Base-by-base conservation (phyloP, 169 alveolate genomes). In the Plasmodium sp. region DNA sequence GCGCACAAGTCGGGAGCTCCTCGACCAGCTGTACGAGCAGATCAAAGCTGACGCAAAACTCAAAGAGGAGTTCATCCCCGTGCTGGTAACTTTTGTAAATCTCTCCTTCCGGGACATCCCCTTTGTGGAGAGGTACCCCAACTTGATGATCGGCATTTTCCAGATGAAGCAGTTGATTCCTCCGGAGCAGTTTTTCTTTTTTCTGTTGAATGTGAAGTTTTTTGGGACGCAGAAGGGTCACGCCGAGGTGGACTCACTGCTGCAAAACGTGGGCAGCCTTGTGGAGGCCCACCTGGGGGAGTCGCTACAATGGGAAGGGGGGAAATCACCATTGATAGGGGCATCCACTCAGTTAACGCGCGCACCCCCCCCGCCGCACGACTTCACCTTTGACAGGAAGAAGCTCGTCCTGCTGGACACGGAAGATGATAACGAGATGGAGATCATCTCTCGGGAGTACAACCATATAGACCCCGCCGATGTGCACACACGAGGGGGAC, bases 361-460 rank as follows among this genome's bases (percentile, higher is more conserved):
- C n/a, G n/a, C n/a, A 1, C 62, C 62, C 62, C 1, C 22, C 22
- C 18, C 54, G 34, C n/a, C 72, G 18, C 81, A 88, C 6, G 94
- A 88, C 48, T 88, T 88, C 56, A 79, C 62, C 81, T 88, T 88
- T 39, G 81, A 88, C 45, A 88, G 81, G 33, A 88, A 58, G 51
- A 80, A 62, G 31, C 9, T 88, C 39, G 75, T 80, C 34, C 73
- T 88, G 48, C 73, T 77, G 33, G 94, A 88, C 51, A 88, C 94
- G 18, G 94, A 88, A n/a, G 83, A 88, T 36, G 88, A 88, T 41
- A 48, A 88, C 36, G 94, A 88, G 51, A n/a, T 58, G 62, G 94
- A 88, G 33, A 80, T 88, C 4, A 62, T 80, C 31, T 88, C 90
- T 14, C 80, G 51, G 84, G 94, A 88, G 43, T 88, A 88, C 51